Evolutionary conservation across 495 filamentous ascomycete species (phyloP).

Genomic region (Penicillium alfredii): DNA sequence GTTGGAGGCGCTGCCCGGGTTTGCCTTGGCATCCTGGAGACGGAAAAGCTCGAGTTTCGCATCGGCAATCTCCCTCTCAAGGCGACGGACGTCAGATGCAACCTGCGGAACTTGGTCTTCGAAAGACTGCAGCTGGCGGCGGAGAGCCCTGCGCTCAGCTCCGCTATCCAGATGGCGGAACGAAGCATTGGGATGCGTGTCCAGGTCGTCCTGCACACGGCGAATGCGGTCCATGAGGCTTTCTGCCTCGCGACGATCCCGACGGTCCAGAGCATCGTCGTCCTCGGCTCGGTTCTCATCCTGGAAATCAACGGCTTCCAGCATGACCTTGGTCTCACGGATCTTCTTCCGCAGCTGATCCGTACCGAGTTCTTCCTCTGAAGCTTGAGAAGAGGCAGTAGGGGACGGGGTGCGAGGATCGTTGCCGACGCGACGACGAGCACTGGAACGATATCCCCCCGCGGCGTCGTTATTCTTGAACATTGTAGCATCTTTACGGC

Average conservation of each 20-base stretch:
- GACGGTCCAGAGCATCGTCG: conserved; percentile 84
- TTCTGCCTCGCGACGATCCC: conserved; percentile 86
- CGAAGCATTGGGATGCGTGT: conserved; percentile 76
- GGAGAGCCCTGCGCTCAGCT: conserved; percentile 77
- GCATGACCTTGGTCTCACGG: conserved; percentile 85
- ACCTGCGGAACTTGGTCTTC: conserved; percentile 88
- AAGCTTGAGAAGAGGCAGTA: conserved; percentile 64
- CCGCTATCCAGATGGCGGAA: conserved; percentile 71
- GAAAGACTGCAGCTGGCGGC: conserved; percentile 79
- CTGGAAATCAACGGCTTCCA: conserved; percentile 97
- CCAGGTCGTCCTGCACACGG: conserved; percentile 95
- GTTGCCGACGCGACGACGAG: conserved; percentile 74
- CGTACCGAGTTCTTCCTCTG: conserved; percentile 74
- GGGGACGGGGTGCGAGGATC: conserved; percentile 70
- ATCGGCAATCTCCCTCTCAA: conserved; percentile 89
- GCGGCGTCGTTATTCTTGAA: conserved; percentile 90
- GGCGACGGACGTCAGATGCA: conserved; percentile 83
- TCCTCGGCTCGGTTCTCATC: conserved; percentile 87
- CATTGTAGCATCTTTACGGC: conserved; percentile 88
- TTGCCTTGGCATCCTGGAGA: conserved; percentile 83
- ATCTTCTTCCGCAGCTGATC: conserved; percentile 92
- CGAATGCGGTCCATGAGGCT: conserved; percentile 90
- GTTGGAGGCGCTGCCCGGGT: conserved; percentile 73
- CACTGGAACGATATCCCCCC: conserved; percentile 88
- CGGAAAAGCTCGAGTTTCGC: conserved; percentile 92